phyloP scores from a whole-genome alignment of 306 rosid genomes.

The Prunus dulcis region DNA sequence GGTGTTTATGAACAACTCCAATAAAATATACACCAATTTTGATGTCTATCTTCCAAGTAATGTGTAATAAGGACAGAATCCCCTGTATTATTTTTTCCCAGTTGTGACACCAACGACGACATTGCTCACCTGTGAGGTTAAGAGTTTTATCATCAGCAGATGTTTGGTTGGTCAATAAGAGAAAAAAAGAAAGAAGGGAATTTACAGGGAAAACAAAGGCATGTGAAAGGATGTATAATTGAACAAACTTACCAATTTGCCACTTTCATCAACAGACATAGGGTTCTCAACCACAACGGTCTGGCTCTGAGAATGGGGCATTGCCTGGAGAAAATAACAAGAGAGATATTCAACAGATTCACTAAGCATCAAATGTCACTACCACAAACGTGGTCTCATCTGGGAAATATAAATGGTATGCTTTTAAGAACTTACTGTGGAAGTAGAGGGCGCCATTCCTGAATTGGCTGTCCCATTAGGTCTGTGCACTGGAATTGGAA shows the following conservation, averaged over 20 bases:
- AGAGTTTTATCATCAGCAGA: slow-evolving; percentile 7
- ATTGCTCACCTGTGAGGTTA: slow-evolving; percentile 83
- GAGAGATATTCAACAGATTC: neutral
- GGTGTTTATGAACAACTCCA: slow-evolving; percentile 18
- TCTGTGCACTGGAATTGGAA: slow-evolving; percentile 79
- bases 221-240: neutral
- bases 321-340: slow-evolving; percentile 39
- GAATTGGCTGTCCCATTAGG: slow-evolving; percentile 62
- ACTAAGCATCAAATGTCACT: slow-evolving; percentile 6
- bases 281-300: slow-evolving; percentile 98
- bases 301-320: slow-evolving; percentile 71
- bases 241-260: slow-evolving; percentile 68
- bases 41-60: slow-evolving; percentile 9
- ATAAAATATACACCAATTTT: slow-evolving; percentile 29
- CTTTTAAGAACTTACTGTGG: slow-evolving; percentile 55
- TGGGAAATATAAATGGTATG: neutral
- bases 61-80: slow-evolving; percentile 6
- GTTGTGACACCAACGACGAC: slow-evolving; percentile 94
- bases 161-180: neutral
- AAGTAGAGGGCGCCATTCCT: slow-evolving; percentile 65
- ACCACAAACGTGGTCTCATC: neutral
- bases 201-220: slow-evolving; percentile 5
- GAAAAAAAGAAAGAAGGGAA: neutral
- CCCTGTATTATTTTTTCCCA: slow-evolving; percentile 53
- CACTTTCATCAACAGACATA: slow-evolving; percentile 88